These are phyloP conservation scores for Nicotiana tabacum DNA, from an alignment of 257 asterid genomes.

Conservation along the genomic window DNA sequence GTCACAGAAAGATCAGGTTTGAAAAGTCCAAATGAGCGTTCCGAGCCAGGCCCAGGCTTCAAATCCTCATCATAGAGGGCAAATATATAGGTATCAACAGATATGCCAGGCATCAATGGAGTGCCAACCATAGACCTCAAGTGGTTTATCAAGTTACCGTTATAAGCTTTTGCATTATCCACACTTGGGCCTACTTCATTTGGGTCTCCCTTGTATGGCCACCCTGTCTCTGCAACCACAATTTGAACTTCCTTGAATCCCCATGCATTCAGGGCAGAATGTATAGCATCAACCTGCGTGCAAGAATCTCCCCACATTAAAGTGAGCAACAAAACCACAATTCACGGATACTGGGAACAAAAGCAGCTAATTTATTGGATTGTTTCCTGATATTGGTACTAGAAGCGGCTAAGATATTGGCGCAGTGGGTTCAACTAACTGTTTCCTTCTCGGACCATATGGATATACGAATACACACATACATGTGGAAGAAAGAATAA, in stretches of 20 bases:
- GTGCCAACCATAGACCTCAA: slow-evolving; percentile 84
- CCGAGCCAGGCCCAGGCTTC: slow-evolving; percentile 87
- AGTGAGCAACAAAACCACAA: not conserved
- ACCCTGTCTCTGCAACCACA: slow-evolving; percentile 98
- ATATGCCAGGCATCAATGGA: slow-evolving; percentile 93
- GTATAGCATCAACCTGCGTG: slow-evolving; percentile 74
- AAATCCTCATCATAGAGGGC: slow-evolving; percentile 89
- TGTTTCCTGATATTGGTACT: not conserved
- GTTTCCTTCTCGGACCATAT: not conserved
- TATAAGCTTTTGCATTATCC: slow-evolving; percentile 85
- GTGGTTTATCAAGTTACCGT: slow-evolving; percentile 82
- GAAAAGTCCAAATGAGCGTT: slow-evolving; percentile 76
- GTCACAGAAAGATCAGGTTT: slow-evolving; percentile 60
- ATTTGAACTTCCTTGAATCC: slow-evolving; percentile 85
- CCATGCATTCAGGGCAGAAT: slow-evolving; percentile 69
- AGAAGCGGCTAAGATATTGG: not conserved
- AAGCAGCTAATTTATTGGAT: not conserved
- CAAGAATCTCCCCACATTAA: slow-evolving; percentile 4
- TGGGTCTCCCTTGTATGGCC: slow-evolving; percentile 97
- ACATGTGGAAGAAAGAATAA: not conserved
- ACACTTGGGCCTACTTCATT: slow-evolving; percentile 73
- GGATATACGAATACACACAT: not conserved
- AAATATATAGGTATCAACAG: slow-evolving; percentile 85
- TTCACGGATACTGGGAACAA: not conserved
- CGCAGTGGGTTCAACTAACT: not conserved